Percentiles rank a stretch among this genome's conserved stretches.
These are phyloP conservation scores for Lasiodiplodia gonubiensis DNA, from an alignment of 2,329 filamentous ascomycete species.

Conservation along the genomic window DNA sequence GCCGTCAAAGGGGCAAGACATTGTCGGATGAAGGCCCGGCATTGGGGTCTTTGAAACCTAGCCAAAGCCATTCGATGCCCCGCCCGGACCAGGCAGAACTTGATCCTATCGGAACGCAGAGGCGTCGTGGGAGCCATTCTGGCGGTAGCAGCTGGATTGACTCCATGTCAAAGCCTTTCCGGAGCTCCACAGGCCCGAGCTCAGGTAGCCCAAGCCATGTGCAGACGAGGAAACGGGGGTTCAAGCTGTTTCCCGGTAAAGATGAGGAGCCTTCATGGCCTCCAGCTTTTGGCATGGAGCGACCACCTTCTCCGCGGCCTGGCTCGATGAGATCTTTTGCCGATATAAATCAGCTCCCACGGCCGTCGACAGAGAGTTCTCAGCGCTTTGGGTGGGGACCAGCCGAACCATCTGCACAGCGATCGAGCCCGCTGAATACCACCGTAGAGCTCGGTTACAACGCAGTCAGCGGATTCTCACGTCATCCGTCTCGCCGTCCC, in stretches of 20 bases:
- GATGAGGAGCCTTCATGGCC: conserved; percentile 52
- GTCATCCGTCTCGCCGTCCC: conserved; percentile 78
- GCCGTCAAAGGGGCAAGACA: conserved; percentile 67
- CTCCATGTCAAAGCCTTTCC: conserved; percentile 44
- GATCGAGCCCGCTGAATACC: conserved; percentile 42
- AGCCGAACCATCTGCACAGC: conserved; percentile 41
- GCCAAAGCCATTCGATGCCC: conserved; percentile 80
- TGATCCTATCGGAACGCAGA: conserved; percentile 56
- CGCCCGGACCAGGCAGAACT: conserved; percentile 55
- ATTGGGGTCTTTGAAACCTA: conserved; percentile 71
- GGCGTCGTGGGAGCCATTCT: conserved; percentile 61
- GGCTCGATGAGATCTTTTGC: conserved; percentile 67
- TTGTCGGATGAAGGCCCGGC: conserved; percentile 66
- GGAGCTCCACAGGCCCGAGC: conserved; percentile 40
- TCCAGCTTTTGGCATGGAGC: conserved; percentile 48
- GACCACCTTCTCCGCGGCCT: conserved; percentile 64
- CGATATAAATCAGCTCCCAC: conserved; percentile 42
- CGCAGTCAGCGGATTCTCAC: conserved; percentile 65
- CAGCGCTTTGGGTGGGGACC: conserved; percentile 45
- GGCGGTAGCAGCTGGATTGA: conserved; percentile 64
- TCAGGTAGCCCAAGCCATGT: conserved; percentile 46
- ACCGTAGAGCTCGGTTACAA: conserved; percentile 49
- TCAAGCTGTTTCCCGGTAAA: conserved; percentile 59
- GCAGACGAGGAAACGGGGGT: conserved; percentile 52
- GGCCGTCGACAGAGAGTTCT: conserved; percentile 48